Evolutionary conservation across 1,139 yeast species (phyloP), one percentile per base, ranked within the genome.

Genomic region (Pichia inconspicua): DNA sequence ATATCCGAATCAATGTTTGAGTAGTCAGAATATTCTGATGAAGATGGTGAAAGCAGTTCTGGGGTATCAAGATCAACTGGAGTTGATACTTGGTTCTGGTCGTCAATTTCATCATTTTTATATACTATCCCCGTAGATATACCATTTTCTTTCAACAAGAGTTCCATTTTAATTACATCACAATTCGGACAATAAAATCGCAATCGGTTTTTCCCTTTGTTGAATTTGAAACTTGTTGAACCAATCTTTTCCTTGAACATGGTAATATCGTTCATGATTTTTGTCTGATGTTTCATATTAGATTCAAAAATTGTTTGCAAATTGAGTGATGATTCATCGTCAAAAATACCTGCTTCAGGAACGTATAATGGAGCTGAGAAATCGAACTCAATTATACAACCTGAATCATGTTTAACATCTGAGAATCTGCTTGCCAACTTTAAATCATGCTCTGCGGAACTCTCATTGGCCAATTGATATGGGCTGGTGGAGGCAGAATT

Each of bases 151-250:
- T 68, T 58, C 52, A 80, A 64, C 46, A 80, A 63, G 19, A 53
- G 53, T 58, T 78, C 82, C 60, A 80, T 68, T 58, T 74, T 78
- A 17, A 58, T 62, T 15, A 68, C 65, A 52, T 79, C 82, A 55
- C 80, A 72, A 59, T 79, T 80, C 28, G 84, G 80, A 59, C 80
- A 80, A 58, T 74, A 77, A 42, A 80, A 73, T 52, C 79, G 65
- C 41, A 27, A 71, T 67, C 44, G 46, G 5, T 34, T 32, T 37
- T 43, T 32, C 5, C n/a, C 12, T 7, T 32, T 45, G 14, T 42
- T 40, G 22, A 48, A 52, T 39, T 46, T 47, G 14, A 43, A 53
- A 17, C 46, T 50, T 1, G 56, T 50, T 1, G 72, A 74, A 58
- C 68, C 86, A 70, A 68, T 79, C 53, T 60, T 68, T 64, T 66